Evolutionary conservation across 2,329 filamentous ascomycete species (phyloP).

Genomic region (Xylariaceae sp.): DNA sequence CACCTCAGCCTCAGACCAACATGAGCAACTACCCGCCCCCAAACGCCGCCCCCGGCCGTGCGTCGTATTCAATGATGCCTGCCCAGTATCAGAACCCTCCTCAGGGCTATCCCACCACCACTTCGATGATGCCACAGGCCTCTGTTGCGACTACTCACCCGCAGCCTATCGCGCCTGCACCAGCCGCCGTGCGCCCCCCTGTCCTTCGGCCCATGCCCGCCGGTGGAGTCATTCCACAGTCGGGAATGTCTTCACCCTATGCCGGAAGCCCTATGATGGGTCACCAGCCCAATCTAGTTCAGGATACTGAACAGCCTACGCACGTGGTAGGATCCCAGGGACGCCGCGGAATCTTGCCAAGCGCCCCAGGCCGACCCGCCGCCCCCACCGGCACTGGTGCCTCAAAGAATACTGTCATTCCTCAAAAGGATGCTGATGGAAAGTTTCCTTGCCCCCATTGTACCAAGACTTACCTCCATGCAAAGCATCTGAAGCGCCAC

Average conservation of each 20-base stretch:
- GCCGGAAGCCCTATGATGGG: slow-evolving; percentile 53
- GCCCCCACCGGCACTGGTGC: slow-evolving; percentile 65
- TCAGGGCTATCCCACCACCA: slow-evolving; percentile 51
- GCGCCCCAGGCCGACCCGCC: slow-evolving; percentile 77
- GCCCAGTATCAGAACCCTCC: slow-evolving; percentile 50
- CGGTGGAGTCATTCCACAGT: slow-evolving; percentile 56
- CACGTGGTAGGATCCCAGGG: slow-evolving; percentile 96
- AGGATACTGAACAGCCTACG: slow-evolving; percentile 63
- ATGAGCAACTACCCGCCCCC: slow-evolving; percentile 39
- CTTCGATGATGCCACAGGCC: slow-evolving; percentile 61
- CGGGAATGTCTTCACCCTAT: slow-evolving; percentile 55
- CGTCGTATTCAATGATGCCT: slow-evolving; percentile 51
- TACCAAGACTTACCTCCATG: slow-evolving; percentile 95
- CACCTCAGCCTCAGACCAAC: slow-evolving; percentile 49
- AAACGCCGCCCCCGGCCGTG: slow-evolving; percentile 36
- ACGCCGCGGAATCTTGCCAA: slow-evolving; percentile 83
- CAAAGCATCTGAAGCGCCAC: slow-evolving; percentile 96
- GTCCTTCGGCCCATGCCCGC: slow-evolving; percentile 67
- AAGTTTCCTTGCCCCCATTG: slow-evolving; percentile 98
- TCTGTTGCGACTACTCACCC: slow-evolving; percentile 64
- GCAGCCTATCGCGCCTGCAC: slow-evolving; percentile 71
- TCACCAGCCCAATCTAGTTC: slow-evolving; percentile 48
- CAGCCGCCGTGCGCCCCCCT: slow-evolving; percentile 53
- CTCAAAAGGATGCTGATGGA: slow-evolving; percentile 91
- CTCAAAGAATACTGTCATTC: slow-evolving; percentile 76